Conservation (phyloP, 2,329 filamentous ascomycete genomes). For the Trichoderma simmonsii region DNA sequence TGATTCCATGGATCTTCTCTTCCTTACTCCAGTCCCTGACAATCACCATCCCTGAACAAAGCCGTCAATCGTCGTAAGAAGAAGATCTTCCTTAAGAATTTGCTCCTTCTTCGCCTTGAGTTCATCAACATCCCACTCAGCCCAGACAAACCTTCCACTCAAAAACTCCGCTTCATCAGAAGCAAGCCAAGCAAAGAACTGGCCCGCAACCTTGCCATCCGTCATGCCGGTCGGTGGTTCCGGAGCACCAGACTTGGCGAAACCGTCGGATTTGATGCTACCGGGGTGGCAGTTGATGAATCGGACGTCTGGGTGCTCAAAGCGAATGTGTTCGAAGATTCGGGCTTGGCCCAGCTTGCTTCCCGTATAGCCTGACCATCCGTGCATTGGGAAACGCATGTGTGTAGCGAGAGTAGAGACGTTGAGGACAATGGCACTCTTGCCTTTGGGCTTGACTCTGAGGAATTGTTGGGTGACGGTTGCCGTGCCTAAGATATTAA, state of each 20-base stretch:
- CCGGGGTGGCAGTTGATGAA: background rate
- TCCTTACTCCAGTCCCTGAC: background rate
- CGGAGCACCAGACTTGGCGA: background rate
- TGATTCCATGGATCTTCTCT: background rate
- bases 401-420: background rate
- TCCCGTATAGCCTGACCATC: background rate
- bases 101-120: background rate
- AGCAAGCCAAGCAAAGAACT: background rate
- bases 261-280: background rate
- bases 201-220: background rate
- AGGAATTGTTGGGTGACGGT: background rate
- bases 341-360: background rate
- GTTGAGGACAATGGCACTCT: background rate
- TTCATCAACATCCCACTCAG: background rate
- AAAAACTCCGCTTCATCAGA: background rate
- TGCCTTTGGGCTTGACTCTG: background rate
- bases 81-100: background rate
- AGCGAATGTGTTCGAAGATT: background rate
- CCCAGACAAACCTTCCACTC: background rate
- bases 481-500: background rate
- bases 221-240: background rate
- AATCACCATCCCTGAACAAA: background rate
- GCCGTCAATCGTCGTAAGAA: background rate
- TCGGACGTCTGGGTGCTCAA: background rate
- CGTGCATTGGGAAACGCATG: background rate